Conservation (phyloP, 345 rosid genomes). For the Gossypium stocksii region DNA sequence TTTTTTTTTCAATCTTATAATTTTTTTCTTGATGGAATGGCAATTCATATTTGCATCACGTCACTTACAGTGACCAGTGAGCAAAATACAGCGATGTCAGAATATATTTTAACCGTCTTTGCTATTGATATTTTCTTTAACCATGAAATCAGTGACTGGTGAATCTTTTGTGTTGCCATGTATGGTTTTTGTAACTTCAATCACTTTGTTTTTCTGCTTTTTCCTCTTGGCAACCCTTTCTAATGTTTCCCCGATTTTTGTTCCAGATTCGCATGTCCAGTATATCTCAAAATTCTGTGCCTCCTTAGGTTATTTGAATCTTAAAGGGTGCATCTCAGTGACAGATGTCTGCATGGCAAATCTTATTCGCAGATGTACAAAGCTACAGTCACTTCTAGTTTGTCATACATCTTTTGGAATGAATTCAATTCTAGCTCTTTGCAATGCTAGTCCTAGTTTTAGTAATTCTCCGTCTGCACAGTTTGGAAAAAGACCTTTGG, state of each 20-base stretch:
- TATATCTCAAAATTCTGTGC: constrained; percentile 38
- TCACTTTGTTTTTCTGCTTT: not conserved
- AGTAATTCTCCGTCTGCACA: constrained; percentile 25
- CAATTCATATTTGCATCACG: not conserved
- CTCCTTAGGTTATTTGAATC: constrained; percentile 53
- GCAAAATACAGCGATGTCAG: not conserved
- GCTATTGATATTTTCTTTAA: constrained; percentile 1
- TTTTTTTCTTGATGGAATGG: not conserved
- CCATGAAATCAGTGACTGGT: not conserved
- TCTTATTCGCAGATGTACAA: constrained; percentile 41
- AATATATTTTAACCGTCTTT: not conserved
- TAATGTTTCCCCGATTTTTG: constrained; percentile 22
- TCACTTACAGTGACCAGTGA: not conserved
- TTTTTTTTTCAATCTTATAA: not conserved
- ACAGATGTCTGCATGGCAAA: constrained; percentile 66
- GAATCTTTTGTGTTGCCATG: not conserved
- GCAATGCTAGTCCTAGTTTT: constrained; percentile 23
- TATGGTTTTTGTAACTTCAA: not conserved
- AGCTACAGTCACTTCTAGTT: constrained; percentile 55
- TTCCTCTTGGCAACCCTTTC: not conserved
- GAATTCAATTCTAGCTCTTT: constrained; percentile 55
- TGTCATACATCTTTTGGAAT: constrained; percentile 68
- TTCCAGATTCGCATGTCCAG: constrained; percentile 55
- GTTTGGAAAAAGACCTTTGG: constrained; percentile 25
- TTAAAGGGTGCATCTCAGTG: constrained; percentile 61